Percentiles rank a stretch among this genome's conserved stretches.
Evolutionary conservation across 2,329 filamentous ascomycete genomes (phyloP).

Genomic region (Botrytis sinoallii): DNA sequence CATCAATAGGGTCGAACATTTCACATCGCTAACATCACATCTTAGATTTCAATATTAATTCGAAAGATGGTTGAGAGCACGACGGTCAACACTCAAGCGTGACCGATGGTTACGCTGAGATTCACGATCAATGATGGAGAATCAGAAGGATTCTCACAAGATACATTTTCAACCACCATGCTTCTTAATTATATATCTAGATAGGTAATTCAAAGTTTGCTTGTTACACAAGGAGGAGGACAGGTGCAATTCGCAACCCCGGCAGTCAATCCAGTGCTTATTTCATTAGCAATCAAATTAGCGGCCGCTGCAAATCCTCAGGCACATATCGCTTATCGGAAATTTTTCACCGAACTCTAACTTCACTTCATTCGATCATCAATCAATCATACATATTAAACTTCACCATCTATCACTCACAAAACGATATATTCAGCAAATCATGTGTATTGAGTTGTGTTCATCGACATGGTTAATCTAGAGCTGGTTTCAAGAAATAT

Average conservation of each 20-base stretch:
- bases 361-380: background rate
- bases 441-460: background rate
- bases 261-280: background rate
- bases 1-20: no score
- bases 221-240: background rate
- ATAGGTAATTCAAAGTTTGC: no score
- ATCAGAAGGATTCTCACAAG: no score
- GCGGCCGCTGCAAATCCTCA: background rate
- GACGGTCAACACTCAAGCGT: no score
- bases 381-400: background rate
- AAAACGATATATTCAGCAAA: background rate
- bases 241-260: background rate
- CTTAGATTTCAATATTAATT: no score
- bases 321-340: background rate
- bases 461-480: background rate
- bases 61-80: no score
- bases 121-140: no score
- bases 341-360: background rate
- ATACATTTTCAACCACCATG: no score
- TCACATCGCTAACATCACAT: no score
- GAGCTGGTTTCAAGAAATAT: no score
- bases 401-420: background rate
- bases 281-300: background rate
- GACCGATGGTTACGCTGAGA: no score
- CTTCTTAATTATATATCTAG: no score